Conservation (phyloP, 805 yeast species). For the Kodamaea jinghongensis region DNA sequence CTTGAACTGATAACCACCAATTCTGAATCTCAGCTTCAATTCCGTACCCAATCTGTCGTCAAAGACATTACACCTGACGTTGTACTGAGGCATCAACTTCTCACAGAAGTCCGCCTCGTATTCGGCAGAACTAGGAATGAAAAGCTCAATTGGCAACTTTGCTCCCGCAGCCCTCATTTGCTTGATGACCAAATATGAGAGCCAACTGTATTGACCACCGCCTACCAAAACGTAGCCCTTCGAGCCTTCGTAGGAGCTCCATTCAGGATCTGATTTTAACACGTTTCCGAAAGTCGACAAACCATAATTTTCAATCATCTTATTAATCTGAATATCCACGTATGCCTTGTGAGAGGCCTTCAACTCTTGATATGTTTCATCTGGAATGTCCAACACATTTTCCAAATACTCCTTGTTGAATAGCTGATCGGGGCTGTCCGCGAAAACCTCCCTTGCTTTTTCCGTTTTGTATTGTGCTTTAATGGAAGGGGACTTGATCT, state of each 20-base stretch:
- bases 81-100: conserved; percentile 36
- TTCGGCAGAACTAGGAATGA: conserved; percentile 42
- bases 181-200: conserved; percentile 46
- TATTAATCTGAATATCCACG: conserved; percentile 28
- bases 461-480: conserved; percentile 39
- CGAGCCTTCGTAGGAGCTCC: conserved; percentile 31
- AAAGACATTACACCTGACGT: conserved; percentile 48
- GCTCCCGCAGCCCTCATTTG: conserved; percentile 46
- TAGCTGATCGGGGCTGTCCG: conserved; percentile 37
- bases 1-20: conserved; percentile 52
- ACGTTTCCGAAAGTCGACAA: conserved; percentile 35
- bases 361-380: conserved; percentile 29
- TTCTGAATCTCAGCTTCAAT: conserved; percentile 17
- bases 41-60: conserved; percentile 23
- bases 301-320: conserved; percentile 24
- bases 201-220: conserved; percentile 51
- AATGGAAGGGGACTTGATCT: conserved; percentile 40
- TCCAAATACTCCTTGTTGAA: conserved; percentile 47
- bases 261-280: conserved; percentile 36
- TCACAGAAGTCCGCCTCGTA: conserved; percentile 50
- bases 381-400: conserved; percentile 41
- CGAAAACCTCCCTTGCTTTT: conserved; percentile 44
- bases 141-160: conserved; percentile 50
- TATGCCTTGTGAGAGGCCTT: conserved; percentile 37
- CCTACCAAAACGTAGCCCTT: conserved; percentile 51